Conservation (phyloP, 345 rosid species). For the Corymbia maculata region DNA sequence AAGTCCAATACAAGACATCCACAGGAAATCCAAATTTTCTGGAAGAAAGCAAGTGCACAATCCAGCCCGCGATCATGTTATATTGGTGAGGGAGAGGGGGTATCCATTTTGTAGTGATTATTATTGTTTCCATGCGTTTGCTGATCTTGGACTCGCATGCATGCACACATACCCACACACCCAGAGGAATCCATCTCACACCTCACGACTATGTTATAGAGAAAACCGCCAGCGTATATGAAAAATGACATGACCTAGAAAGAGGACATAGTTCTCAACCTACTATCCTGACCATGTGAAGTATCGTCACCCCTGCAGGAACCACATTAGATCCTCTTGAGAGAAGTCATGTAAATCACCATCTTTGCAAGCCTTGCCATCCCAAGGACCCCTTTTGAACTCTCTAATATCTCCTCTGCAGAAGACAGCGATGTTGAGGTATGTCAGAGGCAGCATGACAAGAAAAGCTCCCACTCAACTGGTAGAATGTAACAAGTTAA, state of each 20-base stretch:
- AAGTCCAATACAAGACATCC: neutral
- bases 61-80: neutral
- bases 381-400: neutral
- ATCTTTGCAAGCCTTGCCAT: neutral
- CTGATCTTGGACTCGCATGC: neutral
- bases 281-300: neutral
- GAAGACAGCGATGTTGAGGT: neutral
- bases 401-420: constrained; percentile 30
- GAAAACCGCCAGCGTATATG: neutral
- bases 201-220: neutral
- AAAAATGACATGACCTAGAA: neutral
- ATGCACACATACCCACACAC: fast-evolving
- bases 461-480: neutral
- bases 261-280: neutral
- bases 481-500: neutral
- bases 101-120: neutral
- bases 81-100: neutral
- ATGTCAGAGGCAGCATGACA: neutral
- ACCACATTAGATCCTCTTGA: neutral
- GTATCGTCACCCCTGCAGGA: neutral
- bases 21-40: neutral
- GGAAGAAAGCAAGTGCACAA: neutral
- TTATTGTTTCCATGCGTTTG: neutral
- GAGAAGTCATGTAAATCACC: neutral
- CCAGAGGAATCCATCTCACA: neutral